Evolutionary conservation across 108 stramenopile genomes (phyloP), one percentile per base, ranked within the genome.

Genomic region (Ochromonas danica): DNA sequence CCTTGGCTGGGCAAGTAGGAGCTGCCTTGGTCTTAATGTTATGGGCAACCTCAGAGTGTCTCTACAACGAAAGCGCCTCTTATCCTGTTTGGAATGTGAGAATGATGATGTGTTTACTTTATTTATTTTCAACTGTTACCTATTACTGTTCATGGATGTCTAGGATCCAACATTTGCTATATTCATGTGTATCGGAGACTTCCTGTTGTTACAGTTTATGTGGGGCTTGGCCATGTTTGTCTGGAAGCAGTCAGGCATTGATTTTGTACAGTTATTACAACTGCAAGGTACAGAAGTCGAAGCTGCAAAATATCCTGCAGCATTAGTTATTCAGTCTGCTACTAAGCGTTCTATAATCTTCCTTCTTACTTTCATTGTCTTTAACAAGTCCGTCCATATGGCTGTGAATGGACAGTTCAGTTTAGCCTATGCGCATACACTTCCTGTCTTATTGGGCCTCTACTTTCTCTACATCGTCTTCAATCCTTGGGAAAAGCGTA

Each of bases 311-410:
- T 6, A 39, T 79, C 43, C 81, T 84, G 71, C 51, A 62, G 62
- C 41, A 36, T 3, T 36, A 10, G 63, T 67, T 28, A 6, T 67
- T 28, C 63, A 67, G 25, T 36, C 63, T 6, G 27, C 35, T 6
- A 10, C 63, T 36, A 67, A 67, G 3, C 10, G 6, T 14, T 6
- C 63, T 6, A 28, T 84, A 41, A 63, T 78, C 40, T 84, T 80
- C 42, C 71, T 84, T 63, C 71, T 83, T 39, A 80, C 39, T 10
- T 82, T 84, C 62, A 83, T 84, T 81, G 45, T 81, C 78, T 84
- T 84, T 79, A 82, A 84, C 79, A 84, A 84, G 61, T 78, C 63
- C 38, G 63, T 84, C 0, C 78, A 79, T 25, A 81, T 81, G 0
- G 78, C 65, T 40, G 62, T 78, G 71, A 38, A 72, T 1, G 65